Base-by-base conservation (phyloP, 2,329 filamentous ascomycete species). In the Alternaria gansuensis region DNA sequence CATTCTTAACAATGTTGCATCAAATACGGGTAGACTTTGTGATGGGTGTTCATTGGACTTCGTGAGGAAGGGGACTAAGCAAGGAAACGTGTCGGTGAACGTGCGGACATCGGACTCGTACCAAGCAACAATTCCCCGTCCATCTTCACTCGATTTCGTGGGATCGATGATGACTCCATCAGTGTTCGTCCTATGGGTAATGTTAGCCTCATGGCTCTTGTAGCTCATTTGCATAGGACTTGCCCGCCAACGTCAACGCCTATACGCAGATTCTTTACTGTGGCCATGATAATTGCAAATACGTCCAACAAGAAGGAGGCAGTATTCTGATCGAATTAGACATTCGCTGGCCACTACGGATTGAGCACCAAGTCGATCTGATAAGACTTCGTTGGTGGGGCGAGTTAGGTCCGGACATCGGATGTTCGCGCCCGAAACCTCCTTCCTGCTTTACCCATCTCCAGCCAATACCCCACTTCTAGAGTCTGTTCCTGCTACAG, bases 181-280 rank as follows among this genome's bases (percentile, higher is more conserved):
- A 23, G 75, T 77, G 37, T 77, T 77, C 21, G 75, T 77, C 34
- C 74, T 76, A 59, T 45, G 9, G 13, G 24, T 17, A 7, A 40
- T 37, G 43, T 71, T 44, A 63, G 44, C 37, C 17, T 39, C 3
- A 36, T 26, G 13, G 17, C 46, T 13, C 17, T 21, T 24, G 5
- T 6, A 11, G 2, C 33, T 56, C 45, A 51, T 24, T 45, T 44
- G 11, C 17, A 43, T 14, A 17, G 23, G 48, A 28, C 70, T 60
- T 62, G 75, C 77, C 76, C 79, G 63, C 79, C 78, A 24, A 81
- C 79, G 62, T 81, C 79, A 5, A 81, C 79, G 37, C 79, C 79
- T 46, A 82, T 79, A 34, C 79, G 74, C 46, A 81, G 59, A 23
- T 70, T 72, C 43, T 59, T 67, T 7, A 40, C 54, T 4, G 43